Conservation (phyloP, 495 filamentous ascomycete genomes). For the Bacidia rubella region DNA sequence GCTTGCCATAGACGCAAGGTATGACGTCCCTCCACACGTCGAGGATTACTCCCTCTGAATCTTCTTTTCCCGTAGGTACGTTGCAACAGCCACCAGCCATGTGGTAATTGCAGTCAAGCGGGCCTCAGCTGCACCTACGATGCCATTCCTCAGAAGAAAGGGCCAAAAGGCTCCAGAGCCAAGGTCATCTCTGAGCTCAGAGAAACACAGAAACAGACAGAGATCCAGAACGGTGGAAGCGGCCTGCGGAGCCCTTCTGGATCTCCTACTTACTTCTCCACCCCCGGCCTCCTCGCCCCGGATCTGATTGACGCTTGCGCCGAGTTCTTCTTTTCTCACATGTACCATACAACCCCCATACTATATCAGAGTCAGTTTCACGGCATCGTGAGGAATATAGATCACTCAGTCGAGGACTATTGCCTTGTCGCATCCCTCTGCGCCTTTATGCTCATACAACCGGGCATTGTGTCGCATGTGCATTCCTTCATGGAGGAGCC, state of each 20-base stretch:
- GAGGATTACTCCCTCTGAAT: not conserved
- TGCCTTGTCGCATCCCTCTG: conserved; percentile 67
- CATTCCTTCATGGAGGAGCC: conserved; percentile 40
- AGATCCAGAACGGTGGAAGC: conserved; percentile 14
- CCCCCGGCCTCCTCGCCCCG: conserved; percentile 41
- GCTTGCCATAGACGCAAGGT: conserved; percentile 76
- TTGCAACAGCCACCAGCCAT: conserved; percentile 17
- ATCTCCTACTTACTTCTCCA: conserved; percentile 32
- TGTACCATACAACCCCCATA: conserved; percentile 77
- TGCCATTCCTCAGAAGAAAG: conserved; percentile 76
- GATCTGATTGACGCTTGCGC: conserved; percentile 56
- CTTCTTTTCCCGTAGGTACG: conserved; percentile 11
- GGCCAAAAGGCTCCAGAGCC: conserved; percentile 67
- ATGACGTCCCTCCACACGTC: conserved; percentile 45
- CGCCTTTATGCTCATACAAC: conserved; percentile 76
- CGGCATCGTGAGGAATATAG: conserved; percentile 45
- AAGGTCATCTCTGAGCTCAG: conserved; percentile 70
- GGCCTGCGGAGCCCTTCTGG: conserved; percentile 28
- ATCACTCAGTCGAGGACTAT: conserved; percentile 58
- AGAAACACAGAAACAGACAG: conserved; percentile 46
- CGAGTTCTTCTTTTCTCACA: conserved; percentile 71
- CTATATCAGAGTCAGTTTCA: conserved; percentile 55
- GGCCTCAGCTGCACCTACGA: conserved; percentile 66
- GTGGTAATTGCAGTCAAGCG: conserved; percentile 37
- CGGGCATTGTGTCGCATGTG: conserved; percentile 49